Evolutionary conservation across 1,284 basidiomycete genomes (phyloP), one percentile per base, ranked within the genome.

Genomic region (Veloboletus limbatus): DNA sequence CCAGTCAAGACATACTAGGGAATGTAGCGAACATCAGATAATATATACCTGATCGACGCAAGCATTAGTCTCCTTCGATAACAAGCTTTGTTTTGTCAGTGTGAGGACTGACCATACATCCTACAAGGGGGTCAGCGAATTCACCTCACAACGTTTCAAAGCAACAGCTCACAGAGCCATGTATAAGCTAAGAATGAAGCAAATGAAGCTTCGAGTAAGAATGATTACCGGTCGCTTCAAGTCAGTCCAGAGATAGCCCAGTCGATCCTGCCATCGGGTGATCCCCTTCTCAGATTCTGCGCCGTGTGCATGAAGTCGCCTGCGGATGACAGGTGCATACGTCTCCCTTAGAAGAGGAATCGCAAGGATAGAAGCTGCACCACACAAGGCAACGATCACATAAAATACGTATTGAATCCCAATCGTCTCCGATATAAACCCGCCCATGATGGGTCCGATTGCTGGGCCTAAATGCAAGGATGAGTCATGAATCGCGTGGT

Each of bases 21-120:
- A 53, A 82, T 6, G 79, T 85, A 3, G 84, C 68, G 56, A 88
- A 88, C 79, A 88, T 84, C 37, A 88, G 69, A 64, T 88, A 70
- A 54, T 56, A 71, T 50, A 60, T 69, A 6, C 54, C 71, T 66
- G 31, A 48, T 57, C 4, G 52, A 37, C 17, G 41, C 38, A 8
- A 28, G 33, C 25, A 39, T 70, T 28, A 64, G 54, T 34, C 30
- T 43, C 32, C 8, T 36, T 33, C 17, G 9, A 11, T 20, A 8
- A 10, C 26, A 20, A 18, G n/a, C 4, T 26, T 20, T 16, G 6
- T 16, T 22, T 33, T 27, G 24, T n/a, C 11, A n/a, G 11, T 26
- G 8, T 17, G 18, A 35, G 4, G 16, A 60, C 60, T 44, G 18
- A 68, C 67, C 65, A 33, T 67, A 69, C 35, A 66, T 55, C 43